A percentile compares a stretch with the other conserved stretches of the same genome.
These are phyloP conservation scores for Galerina marginata DNA, from an alignment of 768 basidiomycete genomes.

Conservation along the genomic window DNA sequence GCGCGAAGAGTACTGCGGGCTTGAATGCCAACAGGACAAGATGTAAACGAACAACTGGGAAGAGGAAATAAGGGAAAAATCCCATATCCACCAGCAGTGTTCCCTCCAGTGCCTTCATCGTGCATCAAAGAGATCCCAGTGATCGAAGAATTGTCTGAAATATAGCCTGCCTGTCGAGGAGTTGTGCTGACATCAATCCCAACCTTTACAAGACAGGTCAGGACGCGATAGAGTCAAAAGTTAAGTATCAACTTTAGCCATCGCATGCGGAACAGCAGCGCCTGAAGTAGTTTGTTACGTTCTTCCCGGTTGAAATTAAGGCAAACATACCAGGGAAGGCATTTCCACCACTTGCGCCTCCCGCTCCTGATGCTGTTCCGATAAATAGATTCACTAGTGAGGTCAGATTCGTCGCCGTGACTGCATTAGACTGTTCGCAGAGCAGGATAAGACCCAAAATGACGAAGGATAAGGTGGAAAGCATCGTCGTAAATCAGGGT, in stretches of 20 bases:
- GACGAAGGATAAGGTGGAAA: too few species aligned
- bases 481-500: too few species aligned
- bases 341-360: constrained; percentile 53
- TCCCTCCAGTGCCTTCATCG: constrained; percentile 61
- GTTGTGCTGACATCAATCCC: constrained; percentile 56
- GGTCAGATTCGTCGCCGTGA: constrained; percentile 36
- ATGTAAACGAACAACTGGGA: constrained; percentile 42
- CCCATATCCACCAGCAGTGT: constrained; percentile 55
- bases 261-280: constrained; percentile 54
- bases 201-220: constrained; percentile 34
- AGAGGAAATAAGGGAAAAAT: constrained; percentile 57
- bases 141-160: constrained; percentile 48
- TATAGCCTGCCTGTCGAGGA: constrained; percentile 56
- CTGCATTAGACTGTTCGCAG: not conserved
- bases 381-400: constrained; percentile 58
- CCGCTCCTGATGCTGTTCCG: constrained; percentile 51
- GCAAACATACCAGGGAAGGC: constrained; percentile 47
- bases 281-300: constrained; percentile 23
- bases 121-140: constrained; percentile 57
- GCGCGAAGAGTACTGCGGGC: constrained; percentile 47
- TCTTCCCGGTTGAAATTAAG: not conserved
- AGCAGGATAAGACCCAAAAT: not conserved
- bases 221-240: not conserved
- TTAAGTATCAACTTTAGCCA: constrained; percentile 48
- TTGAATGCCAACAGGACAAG: constrained; percentile 47